phyloP scores from a whole-genome alignment of 331 rosid species.

The Acacia concinna region DNA sequence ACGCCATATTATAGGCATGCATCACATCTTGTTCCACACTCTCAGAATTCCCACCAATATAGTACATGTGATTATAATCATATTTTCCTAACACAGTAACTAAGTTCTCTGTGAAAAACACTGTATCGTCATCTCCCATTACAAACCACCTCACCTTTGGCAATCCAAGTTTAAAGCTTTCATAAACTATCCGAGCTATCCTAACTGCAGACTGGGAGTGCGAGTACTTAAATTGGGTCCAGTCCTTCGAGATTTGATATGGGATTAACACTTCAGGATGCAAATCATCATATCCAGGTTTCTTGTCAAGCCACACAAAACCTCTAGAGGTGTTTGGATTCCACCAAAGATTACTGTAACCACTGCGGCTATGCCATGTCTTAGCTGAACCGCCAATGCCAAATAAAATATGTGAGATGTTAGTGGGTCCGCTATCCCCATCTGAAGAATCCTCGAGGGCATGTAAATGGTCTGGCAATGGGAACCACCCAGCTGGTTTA shows the following conservation, averaged over 20 bases:
- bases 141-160: conserved; percentile 92
- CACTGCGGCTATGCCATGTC: conserved; percentile 67
- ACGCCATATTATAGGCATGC: conserved; percentile 90
- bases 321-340: conserved; percentile 59
- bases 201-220: conserved; percentile 74
- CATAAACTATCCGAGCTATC: conserved; percentile 74
- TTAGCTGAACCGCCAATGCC: conserved; percentile 75
- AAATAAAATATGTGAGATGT: conserved; percentile 74
- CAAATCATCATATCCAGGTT: conserved; percentile 18
- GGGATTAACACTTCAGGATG: conserved; percentile 37
- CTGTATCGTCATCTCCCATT: conserved; percentile 96
- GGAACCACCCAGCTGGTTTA: conserved; percentile 40
- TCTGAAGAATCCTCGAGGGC: conserved; percentile 15
- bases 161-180: conserved; percentile 62
- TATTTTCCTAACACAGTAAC: conserved; percentile 67
- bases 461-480: conserved; percentile 42
- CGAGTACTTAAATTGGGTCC: conserved; percentile 52
- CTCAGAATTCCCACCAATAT: conserved; percentile 91
- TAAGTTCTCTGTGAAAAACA: conserved; percentile 70
- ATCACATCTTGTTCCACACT: conserved; percentile 81
- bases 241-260: conserved; percentile 57
- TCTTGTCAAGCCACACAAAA: conserved; percentile 70
- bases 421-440: conserved; percentile 46
- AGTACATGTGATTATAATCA: conserved; percentile 67
- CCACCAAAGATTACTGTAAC: conserved; percentile 75